A percentile compares a stretch with the other conserved stretches of the same genome.
These are phyloP conservation scores for Cicer yamashitae DNA, from an alignment of 306 rosid species.

Conservation along the genomic window DNA sequence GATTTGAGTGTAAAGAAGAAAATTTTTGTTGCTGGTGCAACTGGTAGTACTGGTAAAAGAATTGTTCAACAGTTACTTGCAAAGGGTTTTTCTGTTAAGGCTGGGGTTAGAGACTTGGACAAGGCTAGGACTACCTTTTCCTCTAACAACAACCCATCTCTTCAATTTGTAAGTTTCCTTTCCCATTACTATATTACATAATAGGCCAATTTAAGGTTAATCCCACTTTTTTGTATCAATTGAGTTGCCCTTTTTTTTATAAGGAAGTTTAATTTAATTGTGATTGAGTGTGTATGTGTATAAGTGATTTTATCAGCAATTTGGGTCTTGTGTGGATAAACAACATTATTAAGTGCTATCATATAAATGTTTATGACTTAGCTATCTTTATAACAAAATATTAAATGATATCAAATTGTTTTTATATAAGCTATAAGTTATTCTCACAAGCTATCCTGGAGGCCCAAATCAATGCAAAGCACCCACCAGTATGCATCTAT, in stretches of 20 bases:
- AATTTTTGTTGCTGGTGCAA: slow-evolving; percentile 92
- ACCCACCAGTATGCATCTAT: neutral
- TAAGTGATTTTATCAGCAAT: slow-evolving; percentile 26
- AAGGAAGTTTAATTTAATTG: slow-evolving; percentile 5
- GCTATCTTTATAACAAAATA: too few species aligned
- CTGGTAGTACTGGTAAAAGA: slow-evolving; percentile 90
- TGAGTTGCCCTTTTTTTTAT: neutral
- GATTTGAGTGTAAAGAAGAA: slow-evolving; percentile 59
- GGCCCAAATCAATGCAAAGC: neutral
- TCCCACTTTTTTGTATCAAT: neutral
- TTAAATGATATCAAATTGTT: too few species aligned
- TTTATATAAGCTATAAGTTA: too few species aligned
- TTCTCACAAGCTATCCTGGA: too few species aligned
- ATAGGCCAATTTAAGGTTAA: neutral
- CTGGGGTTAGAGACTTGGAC: slow-evolving; percentile 85
- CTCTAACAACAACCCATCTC: slow-evolving; percentile 63
- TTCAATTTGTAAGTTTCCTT: slow-evolving; percentile 71
- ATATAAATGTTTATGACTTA: too few species aligned
- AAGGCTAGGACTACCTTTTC: slow-evolving; percentile 72
- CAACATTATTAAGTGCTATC: too few species aligned
- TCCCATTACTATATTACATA: neutral
- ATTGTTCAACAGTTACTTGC: slow-evolving; percentile 88
- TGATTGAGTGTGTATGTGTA: neutral
- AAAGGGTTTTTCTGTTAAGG: slow-evolving; percentile 85
- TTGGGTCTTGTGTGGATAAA: neutral